Evolutionary conservation across 768 basidiomycete genomes (phyloP).

Genomic region (Polyporus arcularius): DNA sequence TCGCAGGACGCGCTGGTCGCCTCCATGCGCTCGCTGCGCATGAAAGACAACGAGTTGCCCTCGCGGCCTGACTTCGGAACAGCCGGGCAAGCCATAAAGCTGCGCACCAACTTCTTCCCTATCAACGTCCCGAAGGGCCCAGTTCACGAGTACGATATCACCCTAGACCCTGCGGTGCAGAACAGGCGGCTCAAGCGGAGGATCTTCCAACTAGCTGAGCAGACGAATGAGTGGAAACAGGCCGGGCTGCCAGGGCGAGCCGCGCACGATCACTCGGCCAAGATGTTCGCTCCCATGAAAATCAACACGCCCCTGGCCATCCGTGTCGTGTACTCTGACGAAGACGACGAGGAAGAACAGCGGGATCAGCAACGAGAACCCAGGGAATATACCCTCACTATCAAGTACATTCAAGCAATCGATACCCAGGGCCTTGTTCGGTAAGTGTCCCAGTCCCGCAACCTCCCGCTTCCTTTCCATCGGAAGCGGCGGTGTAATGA

Average conservation of each 20-base stretch:
- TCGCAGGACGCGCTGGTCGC: constrained; percentile 48
- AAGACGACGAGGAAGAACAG: constrained; percentile 40
- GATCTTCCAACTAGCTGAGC: constrained; percentile 51
- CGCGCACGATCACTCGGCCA: constrained; percentile 51
- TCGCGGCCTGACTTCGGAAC: constrained; percentile 51
- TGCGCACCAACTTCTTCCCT: constrained; percentile 57
- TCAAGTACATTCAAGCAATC: constrained; percentile 44
- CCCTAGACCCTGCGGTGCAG: constrained; percentile 40
- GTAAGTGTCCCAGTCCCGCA: constrained; percentile 30
- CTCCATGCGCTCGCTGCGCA: constrained; percentile 31
- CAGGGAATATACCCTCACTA: constrained; percentile 43
- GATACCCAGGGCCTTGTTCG: constrained; percentile 43
- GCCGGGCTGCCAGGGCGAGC: constrained; percentile 41
- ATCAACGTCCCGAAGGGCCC: constrained; percentile 47
- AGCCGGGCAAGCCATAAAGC: constrained; percentile 42
- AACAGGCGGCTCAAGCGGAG: constrained; percentile 44
- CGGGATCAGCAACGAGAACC: constrained; percentile 26
- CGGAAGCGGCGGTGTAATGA: constrained; percentile 15
- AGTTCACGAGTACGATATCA: constrained; percentile 50
- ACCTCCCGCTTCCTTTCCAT: neutral
- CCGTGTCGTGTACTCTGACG: constrained; percentile 44
- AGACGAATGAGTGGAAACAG: constrained; percentile 40
- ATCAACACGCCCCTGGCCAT: constrained; percentile 46
- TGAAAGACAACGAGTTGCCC: constrained; percentile 40
- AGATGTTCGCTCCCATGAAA: constrained; percentile 42